These are phyloP conservation scores for Tubosaeta sp. DNA, from an alignment of 768 basidiomycete genomes.

Conservation along the genomic window DNA sequence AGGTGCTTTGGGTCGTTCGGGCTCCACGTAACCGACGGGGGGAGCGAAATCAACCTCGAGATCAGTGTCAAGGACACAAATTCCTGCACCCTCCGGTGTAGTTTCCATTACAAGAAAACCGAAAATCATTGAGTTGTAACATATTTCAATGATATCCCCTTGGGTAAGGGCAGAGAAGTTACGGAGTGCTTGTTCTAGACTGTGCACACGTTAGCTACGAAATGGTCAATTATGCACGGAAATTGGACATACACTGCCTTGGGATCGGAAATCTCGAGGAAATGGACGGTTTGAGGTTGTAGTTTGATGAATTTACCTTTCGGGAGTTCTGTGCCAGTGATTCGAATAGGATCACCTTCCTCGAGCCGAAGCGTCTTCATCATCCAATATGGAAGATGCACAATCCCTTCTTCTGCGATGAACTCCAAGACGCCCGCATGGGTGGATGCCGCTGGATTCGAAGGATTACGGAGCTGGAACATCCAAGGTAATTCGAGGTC, in stretches of 20 bases:
- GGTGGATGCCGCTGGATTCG: slow-evolving; percentile 77
- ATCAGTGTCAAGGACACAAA: slow-evolving; percentile 90
- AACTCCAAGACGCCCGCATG: slow-evolving; percentile 99
- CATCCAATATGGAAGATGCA: slow-evolving; percentile 98
- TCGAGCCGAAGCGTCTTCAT: slow-evolving; percentile 93
- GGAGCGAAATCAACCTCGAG: slow-evolving; percentile 97
- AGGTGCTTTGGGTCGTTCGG: slow-evolving; percentile 76
- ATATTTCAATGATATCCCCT: slow-evolving; percentile 97
- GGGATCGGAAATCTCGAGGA: slow-evolving; percentile 94
- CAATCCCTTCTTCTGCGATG: slow-evolving; percentile 93
- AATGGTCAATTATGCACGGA: background rate
- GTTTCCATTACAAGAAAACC: slow-evolving; percentile 95
- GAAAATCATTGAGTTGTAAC: slow-evolving; percentile 94
- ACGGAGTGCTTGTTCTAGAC: slow-evolving; percentile 90
- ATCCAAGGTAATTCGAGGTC: slow-evolving; percentile 94
- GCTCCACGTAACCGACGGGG: slow-evolving; percentile 92
- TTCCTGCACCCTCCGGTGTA: slow-evolving; percentile 80
- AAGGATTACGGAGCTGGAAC: slow-evolving; percentile 92
- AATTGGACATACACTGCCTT: slow-evolving; percentile 82
- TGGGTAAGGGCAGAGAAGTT: slow-evolving; percentile 91
- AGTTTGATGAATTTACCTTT: slow-evolving; percentile 97
- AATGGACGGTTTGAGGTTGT: slow-evolving; percentile 92
- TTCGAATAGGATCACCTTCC: slow-evolving; percentile 93
- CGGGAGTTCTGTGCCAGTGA: slow-evolving; percentile 80
- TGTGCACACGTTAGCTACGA: slow-evolving; percentile 28